Evolutionary conservation across 1,139 yeast genomes (phyloP).

Genomic region (Lodderomyces oxycetoniae): DNA sequence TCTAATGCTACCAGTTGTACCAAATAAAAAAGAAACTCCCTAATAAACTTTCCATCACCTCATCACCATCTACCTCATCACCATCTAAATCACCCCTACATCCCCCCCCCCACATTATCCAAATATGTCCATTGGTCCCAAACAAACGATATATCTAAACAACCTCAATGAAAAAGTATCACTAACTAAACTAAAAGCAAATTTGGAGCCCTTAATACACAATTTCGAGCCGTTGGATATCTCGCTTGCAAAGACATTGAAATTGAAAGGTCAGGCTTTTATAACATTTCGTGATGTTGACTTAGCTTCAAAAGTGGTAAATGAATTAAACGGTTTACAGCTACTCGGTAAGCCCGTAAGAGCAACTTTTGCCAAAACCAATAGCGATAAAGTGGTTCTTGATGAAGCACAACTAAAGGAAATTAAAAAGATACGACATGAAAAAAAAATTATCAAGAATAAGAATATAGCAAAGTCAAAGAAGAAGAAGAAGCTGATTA

Average conservation of each 20-base stretch:
- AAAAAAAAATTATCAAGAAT: slow-evolving; percentile 8
- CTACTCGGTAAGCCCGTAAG: slow-evolving; percentile 55
- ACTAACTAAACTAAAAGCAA: slow-evolving; percentile 43
- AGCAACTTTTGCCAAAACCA: slow-evolving; percentile 36
- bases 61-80: background rate
- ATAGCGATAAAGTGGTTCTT: slow-evolving; percentile 43
- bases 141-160: slow-evolving; percentile 52
- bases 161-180: slow-evolving; percentile 72
- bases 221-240: slow-evolving; percentile 50
- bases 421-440: slow-evolving; percentile 16
- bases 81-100: no score
- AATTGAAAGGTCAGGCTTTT: slow-evolving; percentile 83
- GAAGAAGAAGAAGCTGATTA: slow-evolving; percentile 5
- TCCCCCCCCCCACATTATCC: background rate
- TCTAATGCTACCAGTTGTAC: no score
- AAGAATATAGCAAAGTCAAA: slow-evolving; percentile 7
- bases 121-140: slow-evolving; percentile 12
- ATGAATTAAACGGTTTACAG: slow-evolving; percentile 32
- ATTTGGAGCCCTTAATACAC: slow-evolving; percentile 38
- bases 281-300: slow-evolving; percentile 50
- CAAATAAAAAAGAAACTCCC: no score
- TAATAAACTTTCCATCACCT: background rate
- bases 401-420: slow-evolving; percentile 12
- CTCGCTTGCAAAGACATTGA: slow-evolving; percentile 56
- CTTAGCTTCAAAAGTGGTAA: slow-evolving; percentile 49